phyloP scores from a whole-genome alignment of 208 protist genomes.

The Acanthamoeba divionensis region DNA sequence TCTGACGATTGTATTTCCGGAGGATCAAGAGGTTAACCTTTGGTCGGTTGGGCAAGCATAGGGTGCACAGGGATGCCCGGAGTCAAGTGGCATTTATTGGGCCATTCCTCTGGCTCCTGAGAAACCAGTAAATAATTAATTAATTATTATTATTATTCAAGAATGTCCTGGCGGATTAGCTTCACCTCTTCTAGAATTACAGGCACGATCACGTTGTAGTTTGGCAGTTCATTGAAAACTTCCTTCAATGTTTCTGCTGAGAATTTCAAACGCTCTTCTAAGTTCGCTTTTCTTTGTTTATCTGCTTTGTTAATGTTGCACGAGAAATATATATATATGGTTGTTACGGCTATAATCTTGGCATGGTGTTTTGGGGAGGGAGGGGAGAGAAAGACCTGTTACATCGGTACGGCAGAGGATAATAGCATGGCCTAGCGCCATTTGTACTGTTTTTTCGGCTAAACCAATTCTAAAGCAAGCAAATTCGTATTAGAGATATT shows the following conservation, averaged over 20 bases:
- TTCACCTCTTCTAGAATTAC: slow-evolving; percentile 47
- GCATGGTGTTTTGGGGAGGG: not conserved
- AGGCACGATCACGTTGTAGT: slow-evolving; percentile 77
- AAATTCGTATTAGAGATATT: slow-evolving; percentile 81
- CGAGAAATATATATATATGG: not conserved
- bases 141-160: not conserved
- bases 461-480: slow-evolving; percentile 97
- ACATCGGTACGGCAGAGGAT: not conserved
- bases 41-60: slow-evolving; percentile 98
- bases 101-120: not conserved
- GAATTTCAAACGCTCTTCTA: not conserved
- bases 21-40: slow-evolving; percentile 65
- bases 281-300: not conserved
- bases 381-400: not conserved
- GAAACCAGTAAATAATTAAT: not conserved
- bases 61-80: slow-evolving; percentile 95
- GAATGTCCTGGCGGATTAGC: not conserved
- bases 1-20: not conserved
- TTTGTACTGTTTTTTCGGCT: slow-evolving; percentile 92
- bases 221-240: slow-evolving; percentile 77
- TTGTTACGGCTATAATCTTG: not conserved
- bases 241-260: slow-evolving; percentile 1
- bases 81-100: slow-evolving; percentile 62
- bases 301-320: not conserved
- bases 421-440: slow-evolving; percentile 82